Base-by-base conservation (phyloP, 352 stramenopile genomes). In the Stramenopiles sp. region DNA sequence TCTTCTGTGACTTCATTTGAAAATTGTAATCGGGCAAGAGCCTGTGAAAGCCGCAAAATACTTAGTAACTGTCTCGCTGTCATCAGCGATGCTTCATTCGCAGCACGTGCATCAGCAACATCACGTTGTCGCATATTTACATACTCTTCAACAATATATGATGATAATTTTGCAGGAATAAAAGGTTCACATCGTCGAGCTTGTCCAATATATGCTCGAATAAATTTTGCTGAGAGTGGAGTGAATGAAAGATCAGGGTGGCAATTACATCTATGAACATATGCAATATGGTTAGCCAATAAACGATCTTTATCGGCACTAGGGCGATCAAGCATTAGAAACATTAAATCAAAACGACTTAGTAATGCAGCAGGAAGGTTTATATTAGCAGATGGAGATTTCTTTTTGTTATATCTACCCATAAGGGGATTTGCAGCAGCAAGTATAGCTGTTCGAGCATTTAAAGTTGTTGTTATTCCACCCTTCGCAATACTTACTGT, bases 331-430 rank as follows among this genome's bases (percentile, higher is more conserved):
- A 96, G 55, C 42, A 99, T 69, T 28, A 99, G 52, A 51, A 96
- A 99, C 34, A 99, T 60, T 20, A 97, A 53, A 57, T 99, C 87
- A 50, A 99, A 99, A 47, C 87, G 75, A 52, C 77, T 94, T 3
- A 99, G 56, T 36, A 99, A 59, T n/a, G 81, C 88, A 44, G 93
- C 93, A 12, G 87, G 83, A 18, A 99, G 57, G 52, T 96, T 96
- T 5, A 70, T 45, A 2, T 60, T 62, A 38, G 66, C 66, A 19
- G 36, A 34, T 7, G 44, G 36, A 29, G 32, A 21, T n/a, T 3
- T 3, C 5, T 5, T 5, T 10, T 54, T 51, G 45, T 74, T 72
- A 55, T 76, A 80, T 29, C 66, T 45, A 10, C 66, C 65, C 45
- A 77, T 83, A 1, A 86, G 46, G 8, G 72, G 72, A 49, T 88